phyloP scores from a whole-genome alignment of 2,329 filamentous ascomycete species.

The Aureobasidium musti region DNA sequence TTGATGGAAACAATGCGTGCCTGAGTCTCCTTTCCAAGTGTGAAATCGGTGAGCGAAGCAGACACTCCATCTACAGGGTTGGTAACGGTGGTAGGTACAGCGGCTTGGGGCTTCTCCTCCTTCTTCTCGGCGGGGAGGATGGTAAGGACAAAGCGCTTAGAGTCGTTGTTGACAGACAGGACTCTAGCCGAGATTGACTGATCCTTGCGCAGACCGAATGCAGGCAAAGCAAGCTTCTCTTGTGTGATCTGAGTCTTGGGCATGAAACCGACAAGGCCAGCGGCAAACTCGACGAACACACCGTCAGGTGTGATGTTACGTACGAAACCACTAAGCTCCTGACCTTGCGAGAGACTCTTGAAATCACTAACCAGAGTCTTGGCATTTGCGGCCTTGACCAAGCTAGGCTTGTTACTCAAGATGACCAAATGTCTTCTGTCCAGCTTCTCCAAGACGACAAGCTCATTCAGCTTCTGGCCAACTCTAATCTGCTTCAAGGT shows the following conservation, averaged over 20 bases:
- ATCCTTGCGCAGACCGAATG: constrained; percentile 76
- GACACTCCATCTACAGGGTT: constrained; percentile 68
- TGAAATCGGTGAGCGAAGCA: constrained; percentile 68
- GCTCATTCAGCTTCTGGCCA: constrained; percentile 76
- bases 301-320: constrained; percentile 79
- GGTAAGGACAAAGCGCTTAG: constrained; percentile 68
- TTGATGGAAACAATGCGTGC: constrained; percentile 83
- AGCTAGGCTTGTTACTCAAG: constrained; percentile 78
- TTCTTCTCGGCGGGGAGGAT: constrained; percentile 51
- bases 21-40: constrained; percentile 70
- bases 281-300: constrained; percentile 85
- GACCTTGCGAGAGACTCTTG: constrained; percentile 69
- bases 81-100: constrained; percentile 43
- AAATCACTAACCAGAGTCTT: constrained; percentile 71
- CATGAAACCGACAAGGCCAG: constrained; percentile 72
- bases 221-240: constrained; percentile 66
- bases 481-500: constrained; percentile 79
- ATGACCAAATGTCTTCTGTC: constrained; percentile 73
- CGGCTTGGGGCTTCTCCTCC: constrained; percentile 36
- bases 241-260: constrained; percentile 75
- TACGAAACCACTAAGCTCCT: constrained; percentile 74
- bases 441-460: constrained; percentile 87
- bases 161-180: constrained; percentile 68
- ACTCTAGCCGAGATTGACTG: constrained; percentile 76
- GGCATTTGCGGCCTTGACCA: constrained; percentile 73